Conservation (phyloP, 2,329 filamentous ascomycete species). For the Ceratocystis cacaofunesta region DNA sequence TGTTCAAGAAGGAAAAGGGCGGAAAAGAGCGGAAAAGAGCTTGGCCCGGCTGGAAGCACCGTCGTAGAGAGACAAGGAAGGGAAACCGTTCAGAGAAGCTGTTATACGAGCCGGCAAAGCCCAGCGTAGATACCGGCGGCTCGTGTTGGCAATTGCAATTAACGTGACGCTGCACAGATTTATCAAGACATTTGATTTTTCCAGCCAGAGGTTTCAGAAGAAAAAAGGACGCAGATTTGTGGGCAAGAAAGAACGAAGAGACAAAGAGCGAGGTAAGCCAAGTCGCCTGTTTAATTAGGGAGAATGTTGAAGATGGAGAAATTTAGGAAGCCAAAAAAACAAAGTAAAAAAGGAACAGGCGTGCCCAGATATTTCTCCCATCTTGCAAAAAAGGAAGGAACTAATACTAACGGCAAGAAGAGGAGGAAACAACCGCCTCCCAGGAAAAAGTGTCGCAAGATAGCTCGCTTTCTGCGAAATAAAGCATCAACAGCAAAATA, state of each 20-base stretch:
- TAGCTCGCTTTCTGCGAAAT: not conserved
- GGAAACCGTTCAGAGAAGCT: not conserved
- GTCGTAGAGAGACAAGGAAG: not conserved
- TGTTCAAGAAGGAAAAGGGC: not conserved
- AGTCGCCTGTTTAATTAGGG: not conserved
- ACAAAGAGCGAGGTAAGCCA: not conserved
- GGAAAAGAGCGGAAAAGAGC: not conserved
- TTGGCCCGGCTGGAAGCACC: not conserved
- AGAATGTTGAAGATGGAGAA: slow-evolving; percentile 4
- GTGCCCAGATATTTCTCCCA: not conserved
- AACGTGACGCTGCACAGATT: not conserved
- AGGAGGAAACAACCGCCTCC: not conserved
- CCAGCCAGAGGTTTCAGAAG: not conserved
- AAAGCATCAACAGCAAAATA: not conserved
- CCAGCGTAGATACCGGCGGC: not conserved
- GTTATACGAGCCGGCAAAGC: not conserved
- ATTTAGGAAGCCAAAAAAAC: not conserved
- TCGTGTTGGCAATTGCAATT: not conserved
- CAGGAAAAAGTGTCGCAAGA: not conserved
- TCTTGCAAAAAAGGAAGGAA: not conserved
- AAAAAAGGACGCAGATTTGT: not conserved
- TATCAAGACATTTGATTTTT: not conserved
- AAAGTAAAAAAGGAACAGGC: not conserved
- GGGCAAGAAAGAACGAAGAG: not conserved
- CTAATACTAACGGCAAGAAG: not conserved